phyloP scores from a whole-genome alignment of 2,329 filamentous ascomycete genomes.

The Rosellinia necatrix region DNA sequence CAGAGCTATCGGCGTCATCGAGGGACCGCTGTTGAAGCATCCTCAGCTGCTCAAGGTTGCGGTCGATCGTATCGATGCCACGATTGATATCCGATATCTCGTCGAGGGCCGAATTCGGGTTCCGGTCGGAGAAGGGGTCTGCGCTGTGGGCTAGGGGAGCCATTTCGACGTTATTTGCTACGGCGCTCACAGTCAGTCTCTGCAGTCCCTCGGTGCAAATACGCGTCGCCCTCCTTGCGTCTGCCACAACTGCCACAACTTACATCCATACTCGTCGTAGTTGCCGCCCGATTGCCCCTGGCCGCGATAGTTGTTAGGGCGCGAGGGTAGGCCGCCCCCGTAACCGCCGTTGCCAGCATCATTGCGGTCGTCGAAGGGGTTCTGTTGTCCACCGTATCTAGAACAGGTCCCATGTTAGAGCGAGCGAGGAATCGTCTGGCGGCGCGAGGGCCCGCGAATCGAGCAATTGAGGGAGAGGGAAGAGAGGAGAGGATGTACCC shows the following conservation, averaged over 20 bases:
- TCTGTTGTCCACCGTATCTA: constrained; percentile 60
- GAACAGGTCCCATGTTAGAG: constrained; percentile 39
- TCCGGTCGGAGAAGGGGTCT: constrained; percentile 51
- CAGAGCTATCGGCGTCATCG: constrained; percentile 73
- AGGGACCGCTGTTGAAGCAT: constrained; percentile 73
- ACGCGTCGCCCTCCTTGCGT: neutral
- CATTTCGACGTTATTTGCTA: constrained; percentile 70
- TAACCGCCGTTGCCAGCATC: constrained; percentile 45
- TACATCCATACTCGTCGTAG: constrained; percentile 48
- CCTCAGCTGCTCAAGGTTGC: constrained; percentile 72
- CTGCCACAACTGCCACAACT: constrained; percentile 22
- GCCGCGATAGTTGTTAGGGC: constrained; percentile 28
- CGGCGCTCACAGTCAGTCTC: constrained; percentile 26
- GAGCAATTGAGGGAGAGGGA: constrained; percentile 19
- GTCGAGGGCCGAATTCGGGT: constrained; percentile 81
- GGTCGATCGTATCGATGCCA: constrained; percentile 75
- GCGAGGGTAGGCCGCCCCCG: constrained; percentile 35
- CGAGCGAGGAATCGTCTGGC: constrained; percentile 12
- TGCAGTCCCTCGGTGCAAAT: constrained; percentile 9
- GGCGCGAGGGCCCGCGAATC: constrained; percentile 18
- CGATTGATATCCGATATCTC: constrained; percentile 81
- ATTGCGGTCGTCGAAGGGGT: constrained; percentile 64
- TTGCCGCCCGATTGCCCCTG: constrained; percentile 26
- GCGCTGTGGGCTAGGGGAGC: constrained; percentile 63
- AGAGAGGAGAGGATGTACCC: constrained; percentile 50